Base-by-base conservation (phyloP, 2,329 filamentous ascomycete species). In the Ceratocystis colombiana region DNA sequence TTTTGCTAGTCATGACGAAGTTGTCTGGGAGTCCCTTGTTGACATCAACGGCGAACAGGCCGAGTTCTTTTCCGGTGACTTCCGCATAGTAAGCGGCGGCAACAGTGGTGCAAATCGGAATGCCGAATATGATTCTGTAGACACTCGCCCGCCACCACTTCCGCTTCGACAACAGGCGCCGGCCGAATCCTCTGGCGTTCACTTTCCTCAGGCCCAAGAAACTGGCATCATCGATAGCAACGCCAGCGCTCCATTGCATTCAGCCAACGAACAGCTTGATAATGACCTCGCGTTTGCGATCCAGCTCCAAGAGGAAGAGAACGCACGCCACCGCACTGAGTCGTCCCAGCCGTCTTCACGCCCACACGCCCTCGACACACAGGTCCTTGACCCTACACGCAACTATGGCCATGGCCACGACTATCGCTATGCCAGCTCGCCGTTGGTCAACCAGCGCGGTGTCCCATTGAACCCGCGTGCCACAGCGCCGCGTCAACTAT, bases 241-340 rank as follows among this genome's bases (percentile, higher is more conserved):
- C 28, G 4, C 17, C 33, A 64, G 59, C 28, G 62, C 57, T 6
- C 75, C 77, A 30, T 78, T 77, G 1, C 86, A 84, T 85, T 83
- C 82, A 0, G 82, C 84, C 0, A 76, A 80, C 69, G 80, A 87
- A 76, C 82, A 95, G 78, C 85, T 96, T 76, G 92, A 96, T 71
- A 85, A 92, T 68, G 89, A 94, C 68, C 77, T 96, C 37, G 94
- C 94, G 0, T 80, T 97, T 2, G 92, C 93, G 0, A 79, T 99
- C 5, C 94, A 97, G 73, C 82, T 96, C 0, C 93, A 97, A 73
- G 94, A 97, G 72, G 91, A 96, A 73, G 93, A 97, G 74, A 90
- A 96, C 69, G 86, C 90, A 71, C 82, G 85, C 15, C 84, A 91
- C 69, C 82, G 83, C n/a, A 71, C 77, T 5, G 74, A 76, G 64